These are phyloP conservation scores for Backusella macrospora DNA, from an alignment of 192 early-diverging fungal species.

Conservation along the genomic window DNA sequence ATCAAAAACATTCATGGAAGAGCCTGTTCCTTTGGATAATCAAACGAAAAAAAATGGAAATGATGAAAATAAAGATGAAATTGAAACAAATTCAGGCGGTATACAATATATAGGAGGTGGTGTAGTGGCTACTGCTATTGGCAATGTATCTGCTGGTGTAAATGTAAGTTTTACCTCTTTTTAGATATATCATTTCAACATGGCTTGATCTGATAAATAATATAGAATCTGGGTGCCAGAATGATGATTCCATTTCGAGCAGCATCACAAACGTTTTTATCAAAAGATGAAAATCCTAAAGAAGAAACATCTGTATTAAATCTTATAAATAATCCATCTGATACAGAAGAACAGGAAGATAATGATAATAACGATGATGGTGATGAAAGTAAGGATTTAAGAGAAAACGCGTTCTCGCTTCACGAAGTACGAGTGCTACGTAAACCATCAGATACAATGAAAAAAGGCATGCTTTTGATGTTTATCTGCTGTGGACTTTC, in stretches of 20 bases:
- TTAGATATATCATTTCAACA: neutral
- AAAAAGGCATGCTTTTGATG: constrained; percentile 12
- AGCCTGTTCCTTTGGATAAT: neutral
- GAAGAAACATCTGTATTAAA: neutral
- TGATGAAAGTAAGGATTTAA: neutral
- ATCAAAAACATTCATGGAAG: neutral
- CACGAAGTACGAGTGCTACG: constrained; percentile 19
- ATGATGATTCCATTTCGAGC: constrained; percentile 18
- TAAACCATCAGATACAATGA: constrained; percentile 15
- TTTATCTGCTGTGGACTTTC: constrained; percentile 16
- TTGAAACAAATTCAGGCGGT: neutral
- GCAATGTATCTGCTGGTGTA: constrained; percentile 21
- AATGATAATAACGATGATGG: neutral
- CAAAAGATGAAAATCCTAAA: neutral
- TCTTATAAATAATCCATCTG: neutral
- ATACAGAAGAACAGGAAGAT: neutral
- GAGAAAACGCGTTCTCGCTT: neutral
- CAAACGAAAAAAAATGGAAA: neutral
- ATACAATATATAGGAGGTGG: constrained; percentile 19
- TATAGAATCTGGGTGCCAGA: constrained; percentile 14
- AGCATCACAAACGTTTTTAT: neutral
- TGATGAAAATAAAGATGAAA: neutral
- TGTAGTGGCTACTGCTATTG: constrained; percentile 20
- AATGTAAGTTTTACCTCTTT: constrained; percentile 12
- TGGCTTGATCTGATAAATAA: neutral